Base-by-base conservation (phyloP, 1,284 basidiomycete genomes). In the Cutaneotrichosporon curvatum region DNA sequence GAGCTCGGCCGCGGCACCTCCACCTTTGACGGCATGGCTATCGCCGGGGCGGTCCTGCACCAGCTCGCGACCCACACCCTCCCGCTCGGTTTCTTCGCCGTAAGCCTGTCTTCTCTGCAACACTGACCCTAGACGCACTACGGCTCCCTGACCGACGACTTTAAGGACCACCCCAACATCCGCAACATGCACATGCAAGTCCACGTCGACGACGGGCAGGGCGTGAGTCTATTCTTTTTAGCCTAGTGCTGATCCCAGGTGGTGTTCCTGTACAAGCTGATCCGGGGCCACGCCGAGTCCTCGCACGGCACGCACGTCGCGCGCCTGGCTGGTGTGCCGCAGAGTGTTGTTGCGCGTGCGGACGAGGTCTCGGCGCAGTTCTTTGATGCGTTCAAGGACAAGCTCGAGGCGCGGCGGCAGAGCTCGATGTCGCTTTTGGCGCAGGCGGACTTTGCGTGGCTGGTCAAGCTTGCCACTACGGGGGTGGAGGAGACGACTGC, bases 251-350 rank as follows among this genome's bases (percentile, higher is more conserved):
- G 83, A 81, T 92, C 25, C 8, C 25, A 28, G 25, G 25, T 28
- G 33, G 80, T 91, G 16, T 95, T 95, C 76, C 75, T 96, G 18
- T 96, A 92, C 76, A 92, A 94, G 73, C 81, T 96, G 31, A 81
- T 92, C 36, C 81, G 86, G 33, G 88, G 87, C 10, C 82, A 85
- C 33, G 92, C 92, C 1, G 82, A 85, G 47, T 89, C 86, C 4
- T 94, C 89, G 1, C 95, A 96, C 63, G 92, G 88, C 23, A 90
- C 88, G 1, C 86, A 92, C 61, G 89, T 94, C 37, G 89, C 89
- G 34, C 85, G 83, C 56, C 77, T 92, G 28, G 87, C 87, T 5
- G 85, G 86, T 2, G 87, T 91, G 0, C 85, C 88, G 2, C 31
- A 2, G 61, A 77, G 21, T 28, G 65, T 69, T n/a, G 87, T 96